Conservation (phyloP, 2,329 filamentous ascomycete genomes). For the Penicillium freii region DNA sequence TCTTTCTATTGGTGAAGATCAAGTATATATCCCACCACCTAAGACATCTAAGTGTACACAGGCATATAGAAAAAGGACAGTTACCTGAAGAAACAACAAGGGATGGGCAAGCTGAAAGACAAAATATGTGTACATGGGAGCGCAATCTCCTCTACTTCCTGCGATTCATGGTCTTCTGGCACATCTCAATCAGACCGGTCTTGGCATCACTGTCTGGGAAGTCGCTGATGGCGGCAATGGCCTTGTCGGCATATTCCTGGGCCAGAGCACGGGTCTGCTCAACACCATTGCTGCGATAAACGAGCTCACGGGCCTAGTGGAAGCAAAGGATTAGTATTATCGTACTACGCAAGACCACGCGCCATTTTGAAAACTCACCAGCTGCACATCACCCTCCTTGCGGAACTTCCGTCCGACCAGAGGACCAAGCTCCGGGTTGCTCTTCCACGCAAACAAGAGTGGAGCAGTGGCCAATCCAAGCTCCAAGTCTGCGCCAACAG, state of each 20-base stretch:
- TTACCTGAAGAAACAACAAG: constrained; percentile 10
- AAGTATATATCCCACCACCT: constrained; percentile 12
- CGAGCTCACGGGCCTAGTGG: constrained; percentile 76
- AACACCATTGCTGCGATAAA: constrained; percentile 78
- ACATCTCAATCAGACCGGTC: constrained; percentile 88
- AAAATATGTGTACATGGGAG: constrained; percentile 23
- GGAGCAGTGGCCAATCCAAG: constrained; percentile 91
- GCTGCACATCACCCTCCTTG: constrained; percentile 76
- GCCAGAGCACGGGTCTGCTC: constrained; percentile 89
- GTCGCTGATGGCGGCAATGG: constrained; percentile 73
- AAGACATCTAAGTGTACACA: constrained; percentile 24
- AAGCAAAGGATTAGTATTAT: constrained; percentile 13
- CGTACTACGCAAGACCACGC: background rate
- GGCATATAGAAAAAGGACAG: constrained; percentile 11
- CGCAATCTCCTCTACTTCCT: constrained; percentile 60
- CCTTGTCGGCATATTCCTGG: constrained; percentile 85
- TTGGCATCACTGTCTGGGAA: constrained; percentile 97
- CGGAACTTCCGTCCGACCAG: constrained; percentile 91
- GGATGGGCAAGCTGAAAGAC: constrained; percentile 11
- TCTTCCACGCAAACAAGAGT: constrained; percentile 92
- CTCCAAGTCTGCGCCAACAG: constrained; percentile 89
- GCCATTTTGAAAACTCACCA: constrained; percentile 55
- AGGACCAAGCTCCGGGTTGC: constrained; percentile 76
- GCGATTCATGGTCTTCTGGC: constrained; percentile 82
- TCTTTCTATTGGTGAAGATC: constrained; percentile 4